Evolutionary conservation across 306 rosid species (phyloP), one percentile per base, ranked within the genome.

Genomic region (Vigna nakashimae): DNA sequence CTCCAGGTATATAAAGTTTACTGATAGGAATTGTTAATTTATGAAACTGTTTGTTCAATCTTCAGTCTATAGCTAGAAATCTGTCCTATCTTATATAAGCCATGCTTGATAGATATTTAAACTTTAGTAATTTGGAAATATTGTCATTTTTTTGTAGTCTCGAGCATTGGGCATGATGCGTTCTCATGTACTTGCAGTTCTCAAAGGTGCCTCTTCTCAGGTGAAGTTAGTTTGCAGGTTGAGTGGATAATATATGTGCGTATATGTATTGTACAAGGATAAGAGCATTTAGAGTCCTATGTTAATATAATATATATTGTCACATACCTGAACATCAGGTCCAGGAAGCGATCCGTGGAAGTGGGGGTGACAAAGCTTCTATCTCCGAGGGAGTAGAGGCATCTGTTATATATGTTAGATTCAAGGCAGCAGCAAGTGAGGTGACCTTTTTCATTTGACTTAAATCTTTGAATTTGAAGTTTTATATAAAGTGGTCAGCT

Each of bases 381-480:
- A 87, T 96, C 74, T 91, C 99, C 10, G 99, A 96, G 87, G 98
- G 99, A 79, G 98, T 96, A 17, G 98, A 92, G 89, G 96, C 99
- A 83, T 92, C 99, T n/a, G 91, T 88, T 71, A 88, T 96, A 83
- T 91, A 96, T 84, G 98, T 96, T 59, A 96, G 98, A 76, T 96
- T 96, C 87, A 91, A 96, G 96, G 99, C 97, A 71, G 99, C 94
- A 15, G 98, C 99, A 64, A 90, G 93, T 82, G 98, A 96, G 96
- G 99, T 90, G 88, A 73, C 57, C 40, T 30, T 45, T 32, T 79
- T 56, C 49, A 40, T 46, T 83, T 55, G 10, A 20, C 66, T 65
- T 38, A 46, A 51, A 75, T 55, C 17, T 66, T 36, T 69, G 43
- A 49, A 70, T 66, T 77, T 62, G 52, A 75, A 43, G 64, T 72